Base-by-base conservation (phyloP, 2,329 filamentous ascomycete genomes). In the Aspergillus arachidicola region DNA sequence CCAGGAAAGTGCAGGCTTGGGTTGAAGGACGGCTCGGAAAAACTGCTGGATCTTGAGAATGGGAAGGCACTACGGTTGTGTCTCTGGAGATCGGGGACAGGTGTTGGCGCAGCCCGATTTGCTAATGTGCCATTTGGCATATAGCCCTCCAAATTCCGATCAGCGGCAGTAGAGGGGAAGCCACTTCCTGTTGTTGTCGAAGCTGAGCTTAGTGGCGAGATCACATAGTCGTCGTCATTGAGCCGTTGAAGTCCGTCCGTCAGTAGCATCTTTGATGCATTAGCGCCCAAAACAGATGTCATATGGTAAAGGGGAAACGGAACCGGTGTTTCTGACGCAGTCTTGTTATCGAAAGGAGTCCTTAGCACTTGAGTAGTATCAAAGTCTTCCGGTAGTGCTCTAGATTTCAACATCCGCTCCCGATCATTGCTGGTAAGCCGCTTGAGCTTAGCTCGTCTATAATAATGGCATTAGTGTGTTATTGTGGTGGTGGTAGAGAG, bases 371-470 rank as follows among this genome's bases (percentile, higher is more conserved):
- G 84, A 43, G 83, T 82, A 71, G 86, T 86, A 71, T 88, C 85
- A 68, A 88, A 88, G 69, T 86, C 81, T 60, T 86, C 85, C 12
- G 86, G 86, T 38, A 88, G 75, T 11, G 84, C 85, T 74, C 86
- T 78, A 38, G 86, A 87, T 72, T 85, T 84, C 76, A 87, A 82
- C 81, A 88, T 85, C 45, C 85, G 81, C 70, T 88, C 86, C 58
- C 85, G 85, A 70, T 88, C 86, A 68, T 88, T 86, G 66, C 81
- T 85, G 58, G 85, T 87, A 38, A 88, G 78, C 64, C 86, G 81
- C 78, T 88, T 88, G 65, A 88, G 77, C 75, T 88, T 88, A 21
- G 86, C 86, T 71, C 86, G 78, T 75, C 86, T 88, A 59, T 21
- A 61, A 59, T 16, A 34, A 32, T 45, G 45, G 46, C 38, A 64